Conservation (phyloP, 345 rosid species). For the Lepidium africanum region DNA sequence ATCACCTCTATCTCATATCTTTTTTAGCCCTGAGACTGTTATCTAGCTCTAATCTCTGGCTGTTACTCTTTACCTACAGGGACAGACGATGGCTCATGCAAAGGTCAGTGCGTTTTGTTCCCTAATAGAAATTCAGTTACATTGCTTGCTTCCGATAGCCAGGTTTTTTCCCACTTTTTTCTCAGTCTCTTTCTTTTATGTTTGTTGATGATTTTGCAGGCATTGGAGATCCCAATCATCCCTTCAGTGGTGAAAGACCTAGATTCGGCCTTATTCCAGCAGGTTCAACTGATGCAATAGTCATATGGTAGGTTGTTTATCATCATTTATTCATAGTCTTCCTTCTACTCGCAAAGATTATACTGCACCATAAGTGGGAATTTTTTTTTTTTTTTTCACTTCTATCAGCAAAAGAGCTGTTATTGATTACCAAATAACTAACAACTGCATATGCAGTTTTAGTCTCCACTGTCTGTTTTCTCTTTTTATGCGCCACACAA, state of each 20-base stretch:
- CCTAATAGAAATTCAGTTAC: neutral
- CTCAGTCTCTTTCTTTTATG: neutral
- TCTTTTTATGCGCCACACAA: neutral
- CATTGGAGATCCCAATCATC: conserved; percentile 38
- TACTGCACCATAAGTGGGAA: neutral
- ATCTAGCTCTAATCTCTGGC: conserved; percentile 14
- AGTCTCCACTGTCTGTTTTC: neutral
- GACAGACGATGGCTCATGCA: conserved; percentile 27
- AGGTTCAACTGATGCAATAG: conserved; percentile 92
- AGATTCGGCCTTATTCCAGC: conserved; percentile 89
- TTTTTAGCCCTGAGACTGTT: neutral
- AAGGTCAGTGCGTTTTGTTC: conserved; percentile 36
- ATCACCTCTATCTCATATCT: conserved; percentile 9
- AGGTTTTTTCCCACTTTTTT: neutral
- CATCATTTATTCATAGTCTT: neutral
- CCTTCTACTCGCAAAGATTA: neutral
- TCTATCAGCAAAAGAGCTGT: neutral
- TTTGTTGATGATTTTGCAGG: conserved; percentile 27
- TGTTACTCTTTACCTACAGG: conserved; percentile 33
- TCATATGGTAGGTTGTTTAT: conserved; percentile 50
- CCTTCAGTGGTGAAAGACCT: conserved; percentile 37
- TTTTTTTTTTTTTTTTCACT: neutral
- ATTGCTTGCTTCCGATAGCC: neutral
- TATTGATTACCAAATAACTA: neutral
- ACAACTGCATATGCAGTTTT: neutral